phyloP scores from a whole-genome alignment of 768 basidiomycete genomes.

The Trametes maxima region DNA sequence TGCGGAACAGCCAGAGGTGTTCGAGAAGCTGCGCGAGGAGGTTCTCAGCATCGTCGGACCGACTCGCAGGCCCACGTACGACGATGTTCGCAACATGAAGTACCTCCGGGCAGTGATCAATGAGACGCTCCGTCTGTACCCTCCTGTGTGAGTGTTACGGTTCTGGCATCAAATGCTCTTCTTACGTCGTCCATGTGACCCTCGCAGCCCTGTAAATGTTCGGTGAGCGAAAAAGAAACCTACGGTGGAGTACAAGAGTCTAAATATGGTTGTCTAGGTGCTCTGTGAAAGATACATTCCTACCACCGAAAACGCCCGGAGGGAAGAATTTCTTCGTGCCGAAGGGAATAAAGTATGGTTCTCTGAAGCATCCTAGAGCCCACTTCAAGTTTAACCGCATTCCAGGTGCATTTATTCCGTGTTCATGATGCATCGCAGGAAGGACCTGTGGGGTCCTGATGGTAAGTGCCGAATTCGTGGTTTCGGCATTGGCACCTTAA shows the following conservation, averaged over 20 bases:
- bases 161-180: neutral
- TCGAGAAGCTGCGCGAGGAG: slow-evolving; percentile 51
- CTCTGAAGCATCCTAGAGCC: neutral
- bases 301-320: slow-evolving; percentile 27
- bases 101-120: slow-evolving; percentile 36
- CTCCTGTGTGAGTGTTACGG: slow-evolving; percentile 11
- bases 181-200: slow-evolving; percentile 4
- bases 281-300: slow-evolving; percentile 30
- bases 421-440: slow-evolving; percentile 39
- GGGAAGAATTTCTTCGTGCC: slow-evolving; percentile 11
- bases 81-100: slow-evolving; percentile 59
- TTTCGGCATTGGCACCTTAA: neutral
- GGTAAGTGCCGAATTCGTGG: slow-evolving; percentile 25
- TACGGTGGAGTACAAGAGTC: neutral
- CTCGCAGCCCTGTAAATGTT: slow-evolving; percentile 10
- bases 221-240: neutral
- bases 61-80: slow-evolving; percentile 49
- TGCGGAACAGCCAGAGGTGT: slow-evolving; percentile 51
- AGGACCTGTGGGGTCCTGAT: slow-evolving; percentile 60
- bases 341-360: slow-evolving; percentile 11
- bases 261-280: neutral
- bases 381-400: neutral
- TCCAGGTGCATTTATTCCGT: slow-evolving; percentile 26
- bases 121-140: slow-evolving; percentile 30
- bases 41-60: slow-evolving; percentile 49